These are phyloP conservation scores for Nigrograna mackinnonii DNA, from an alignment of 2,329 filamentous ascomycete species.

Conservation along the genomic window DNA sequence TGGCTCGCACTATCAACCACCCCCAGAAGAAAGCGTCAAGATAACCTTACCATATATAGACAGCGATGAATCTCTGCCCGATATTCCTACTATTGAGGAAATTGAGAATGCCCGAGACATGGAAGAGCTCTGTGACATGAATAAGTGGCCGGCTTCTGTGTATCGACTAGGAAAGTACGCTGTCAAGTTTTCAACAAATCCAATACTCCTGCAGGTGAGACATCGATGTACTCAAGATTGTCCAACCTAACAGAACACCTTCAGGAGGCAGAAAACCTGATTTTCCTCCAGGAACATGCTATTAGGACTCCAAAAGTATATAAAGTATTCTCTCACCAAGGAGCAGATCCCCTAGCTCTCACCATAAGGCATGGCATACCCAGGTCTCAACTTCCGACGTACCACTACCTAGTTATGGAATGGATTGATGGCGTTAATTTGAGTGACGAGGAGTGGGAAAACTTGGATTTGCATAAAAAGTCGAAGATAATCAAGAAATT, in stretches of 20 bases:
- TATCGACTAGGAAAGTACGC: background rate
- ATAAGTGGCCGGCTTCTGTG: background rate
- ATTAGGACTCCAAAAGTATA: conserved; percentile 2
- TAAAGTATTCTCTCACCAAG: background rate
- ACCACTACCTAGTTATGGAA: conserved; percentile 1
- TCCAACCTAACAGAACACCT: background rate
- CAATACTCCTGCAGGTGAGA: background rate
- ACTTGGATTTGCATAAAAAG: background rate
- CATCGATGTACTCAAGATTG: background rate
- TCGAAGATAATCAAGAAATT: background rate
- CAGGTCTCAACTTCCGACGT: background rate
- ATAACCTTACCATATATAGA: background rate
- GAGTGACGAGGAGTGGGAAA: background rate
- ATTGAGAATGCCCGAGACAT: background rate
- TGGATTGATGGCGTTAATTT: conserved; percentile 1
- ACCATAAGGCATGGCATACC: background rate
- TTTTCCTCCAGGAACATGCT: background rate
- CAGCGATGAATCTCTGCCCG: background rate
- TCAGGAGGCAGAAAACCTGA: conserved; percentile 1
- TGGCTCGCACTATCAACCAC: background rate
- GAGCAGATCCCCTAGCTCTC: background rate
- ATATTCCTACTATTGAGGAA: background rate
- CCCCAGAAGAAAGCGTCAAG: background rate
- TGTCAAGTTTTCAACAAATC: background rate
- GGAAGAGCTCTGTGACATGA: background rate